phyloP scores from a whole-genome alignment of 2,329 filamentous ascomycete species.

The Monosporascus sp. region DNA sequence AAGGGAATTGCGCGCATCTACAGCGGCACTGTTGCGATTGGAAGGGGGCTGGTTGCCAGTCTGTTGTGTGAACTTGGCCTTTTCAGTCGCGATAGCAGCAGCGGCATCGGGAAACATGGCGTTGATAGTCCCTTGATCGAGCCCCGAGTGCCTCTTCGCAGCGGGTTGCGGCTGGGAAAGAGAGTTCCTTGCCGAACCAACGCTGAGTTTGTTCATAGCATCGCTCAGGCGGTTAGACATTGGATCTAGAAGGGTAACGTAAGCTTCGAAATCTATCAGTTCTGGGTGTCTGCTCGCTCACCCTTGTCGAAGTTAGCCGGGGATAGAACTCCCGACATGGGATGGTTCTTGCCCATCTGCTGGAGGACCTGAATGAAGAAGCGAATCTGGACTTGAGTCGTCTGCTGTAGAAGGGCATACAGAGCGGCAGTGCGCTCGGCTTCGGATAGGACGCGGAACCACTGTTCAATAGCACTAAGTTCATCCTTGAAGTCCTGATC shows the following conservation, averaged over 20 bases:
- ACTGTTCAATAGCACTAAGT: slow-evolving; percentile 97
- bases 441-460: slow-evolving; percentile 96
- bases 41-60: slow-evolving; percentile 86
- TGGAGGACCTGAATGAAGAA: slow-evolving; percentile 99
- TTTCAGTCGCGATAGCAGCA: slow-evolving; percentile 96
- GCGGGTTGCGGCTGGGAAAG: slow-evolving; percentile 73
- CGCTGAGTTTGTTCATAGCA: slow-evolving; percentile 91
- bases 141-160: slow-evolving; percentile 87
- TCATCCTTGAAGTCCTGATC: slow-evolving; percentile 99
- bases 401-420: slow-evolving; percentile 94
- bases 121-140: slow-evolving; percentile 90
- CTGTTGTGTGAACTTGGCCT: slow-evolving; percentile 94
- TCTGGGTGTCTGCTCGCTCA: slow-evolving; percentile 35
- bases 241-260: slow-evolving; percentile 58
- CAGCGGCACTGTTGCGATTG: slow-evolving; percentile 82
- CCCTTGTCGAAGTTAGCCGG: slow-evolving; percentile 96
- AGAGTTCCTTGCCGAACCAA: slow-evolving; percentile 82
- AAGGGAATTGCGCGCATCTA: slow-evolving; percentile 72
- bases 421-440: slow-evolving; percentile 92
- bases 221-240: slow-evolving; percentile 96
- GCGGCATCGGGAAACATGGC: slow-evolving; percentile 99
- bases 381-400: slow-evolving; percentile 95
- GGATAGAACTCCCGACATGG: slow-evolving; percentile 91
- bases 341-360: slow-evolving; percentile 98
- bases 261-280: slow-evolving; percentile 1